Evolutionary conservation across 257 asterid genomes (phyloP).

Genomic region (Solanum rostratum): DNA sequence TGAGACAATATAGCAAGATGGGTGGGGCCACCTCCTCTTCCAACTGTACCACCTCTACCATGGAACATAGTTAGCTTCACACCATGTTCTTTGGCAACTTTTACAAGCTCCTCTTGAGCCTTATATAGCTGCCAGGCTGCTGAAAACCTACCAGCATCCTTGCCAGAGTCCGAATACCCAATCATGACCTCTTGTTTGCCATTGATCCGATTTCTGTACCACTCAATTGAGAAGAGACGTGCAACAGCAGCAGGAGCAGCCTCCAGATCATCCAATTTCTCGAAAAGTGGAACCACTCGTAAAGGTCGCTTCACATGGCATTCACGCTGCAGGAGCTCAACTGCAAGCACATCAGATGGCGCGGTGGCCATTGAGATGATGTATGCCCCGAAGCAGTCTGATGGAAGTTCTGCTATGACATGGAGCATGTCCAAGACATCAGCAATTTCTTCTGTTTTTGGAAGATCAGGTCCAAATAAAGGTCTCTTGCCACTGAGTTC

Average conservation of each 20-base stretch:
- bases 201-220: conserved; percentile 37
- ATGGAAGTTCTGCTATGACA: conserved; percentile 39
- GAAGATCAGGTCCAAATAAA: conserved; percentile 39
- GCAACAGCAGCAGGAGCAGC: conserved; percentile 51
- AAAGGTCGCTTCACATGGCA: conserved; percentile 33
- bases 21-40: conserved; percentile 56
- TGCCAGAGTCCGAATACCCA: conserved; percentile 52
- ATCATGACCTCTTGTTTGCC: conserved; percentile 53
- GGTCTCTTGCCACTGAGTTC: conserved; percentile 44
- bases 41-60: conserved; percentile 55
- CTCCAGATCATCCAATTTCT: conserved; percentile 36
- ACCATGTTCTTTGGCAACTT: conserved; percentile 36
- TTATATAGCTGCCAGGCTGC: conserved; percentile 53
- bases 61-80: conserved; percentile 51
- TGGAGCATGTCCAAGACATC: conserved; percentile 40
- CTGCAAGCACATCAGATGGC: conserved; percentile 41
- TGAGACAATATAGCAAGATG: conserved; percentile 55
- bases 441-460: conserved; percentile 38
- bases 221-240: conserved; percentile 40
- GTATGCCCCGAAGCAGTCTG: conserved; percentile 43
- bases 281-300: conserved; percentile 48
- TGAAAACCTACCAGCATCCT: conserved; percentile 48
- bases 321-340: conserved; percentile 44
- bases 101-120: conserved; percentile 49
- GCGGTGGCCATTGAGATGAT: conserved; percentile 44